These are phyloP conservation scores for Friedmanniomyces simplex DNA, from an alignment of 495 filamentous ascomycete species.

Conservation along the genomic window DNA sequence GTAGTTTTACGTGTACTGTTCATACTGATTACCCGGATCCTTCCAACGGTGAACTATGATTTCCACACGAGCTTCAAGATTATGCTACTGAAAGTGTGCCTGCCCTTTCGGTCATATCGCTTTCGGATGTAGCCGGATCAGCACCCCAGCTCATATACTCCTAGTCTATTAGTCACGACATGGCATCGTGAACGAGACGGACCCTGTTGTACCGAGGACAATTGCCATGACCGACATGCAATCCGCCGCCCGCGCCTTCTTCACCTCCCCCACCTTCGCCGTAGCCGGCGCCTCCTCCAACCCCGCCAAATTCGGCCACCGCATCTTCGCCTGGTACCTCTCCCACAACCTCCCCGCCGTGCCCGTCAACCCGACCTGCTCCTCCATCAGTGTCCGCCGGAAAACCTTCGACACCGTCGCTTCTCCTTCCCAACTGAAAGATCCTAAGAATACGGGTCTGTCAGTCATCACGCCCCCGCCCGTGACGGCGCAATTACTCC, in stretches of 20 bases:
- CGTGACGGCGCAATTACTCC: constrained; percentile 58
- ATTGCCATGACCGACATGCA: constrained; percentile 34
- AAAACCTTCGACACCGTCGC: constrained; percentile 52
- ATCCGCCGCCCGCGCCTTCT: constrained; percentile 63
- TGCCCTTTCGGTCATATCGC: too few species aligned
- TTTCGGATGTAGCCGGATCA: too few species aligned
- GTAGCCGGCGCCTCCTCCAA: constrained; percentile 86
- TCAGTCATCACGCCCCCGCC: constrained; percentile 79
- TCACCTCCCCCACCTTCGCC: constrained; percentile 70
- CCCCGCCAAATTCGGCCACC: constrained; percentile 80
- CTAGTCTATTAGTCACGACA: too few species aligned
- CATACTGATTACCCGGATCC: too few species aligned
- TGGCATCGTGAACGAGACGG: too few species aligned
- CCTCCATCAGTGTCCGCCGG: constrained; percentile 45
- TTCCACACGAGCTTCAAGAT: too few species aligned
- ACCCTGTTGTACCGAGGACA: too few species aligned
- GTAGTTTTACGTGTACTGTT: too few species aligned
- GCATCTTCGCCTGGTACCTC: constrained; percentile 85
- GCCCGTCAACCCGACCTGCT: constrained; percentile 67
- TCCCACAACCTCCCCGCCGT: constrained; percentile 62
- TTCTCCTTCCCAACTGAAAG: constrained; percentile 50
- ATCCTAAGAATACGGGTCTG: constrained; percentile 60
- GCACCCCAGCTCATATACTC: too few species aligned
- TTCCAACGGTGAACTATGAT: too few species aligned
- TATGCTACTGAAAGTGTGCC: too few species aligned